Evolutionary conservation across 2,329 filamentous ascomycete species (phyloP).

Genomic region (Xylariaceae sp.): DNA sequence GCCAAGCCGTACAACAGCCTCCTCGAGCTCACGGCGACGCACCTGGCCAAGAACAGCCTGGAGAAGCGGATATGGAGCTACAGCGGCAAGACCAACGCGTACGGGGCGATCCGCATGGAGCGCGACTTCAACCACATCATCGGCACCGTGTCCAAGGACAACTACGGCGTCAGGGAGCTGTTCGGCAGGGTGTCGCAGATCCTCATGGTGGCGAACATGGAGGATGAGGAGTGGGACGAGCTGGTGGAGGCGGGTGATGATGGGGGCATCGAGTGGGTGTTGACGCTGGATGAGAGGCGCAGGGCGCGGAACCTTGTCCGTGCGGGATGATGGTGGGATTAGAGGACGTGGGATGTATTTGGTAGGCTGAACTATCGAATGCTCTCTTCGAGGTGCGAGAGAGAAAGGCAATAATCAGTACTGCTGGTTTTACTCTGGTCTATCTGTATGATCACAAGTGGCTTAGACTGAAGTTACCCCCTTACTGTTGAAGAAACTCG

Average conservation of each 20-base stretch:
- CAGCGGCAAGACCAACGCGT: conserved; percentile 70
- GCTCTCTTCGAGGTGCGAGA: too few species aligned
- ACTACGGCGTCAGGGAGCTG: conserved; percentile 61
- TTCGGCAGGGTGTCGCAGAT: conserved; percentile 66
- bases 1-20: conserved; percentile 69
- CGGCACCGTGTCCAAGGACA: conserved; percentile 50
- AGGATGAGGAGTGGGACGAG: conserved; percentile 76
- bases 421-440: too few species aligned
- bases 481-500: too few species aligned
- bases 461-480: too few species aligned
- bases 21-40: conserved; percentile 65
- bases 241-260: conserved; percentile 42
- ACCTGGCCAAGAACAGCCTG: conserved; percentile 65
- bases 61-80: conserved; percentile 85
- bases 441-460: too few species aligned
- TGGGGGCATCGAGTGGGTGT: conserved; percentile 55
- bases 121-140: conserved; percentile 67
- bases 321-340: conserved; percentile 16
- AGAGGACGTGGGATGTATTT: too few species aligned
- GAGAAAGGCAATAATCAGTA: too few species aligned
- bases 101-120: conserved; percentile 65
- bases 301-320: conserved; percentile 57
- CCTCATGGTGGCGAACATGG: conserved; percentile 70
- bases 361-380: too few species aligned
- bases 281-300: conserved; percentile 57